Base-by-base conservation (phyloP, 2,329 filamentous ascomycete genomes). In the Xylariaceae sp. region DNA sequence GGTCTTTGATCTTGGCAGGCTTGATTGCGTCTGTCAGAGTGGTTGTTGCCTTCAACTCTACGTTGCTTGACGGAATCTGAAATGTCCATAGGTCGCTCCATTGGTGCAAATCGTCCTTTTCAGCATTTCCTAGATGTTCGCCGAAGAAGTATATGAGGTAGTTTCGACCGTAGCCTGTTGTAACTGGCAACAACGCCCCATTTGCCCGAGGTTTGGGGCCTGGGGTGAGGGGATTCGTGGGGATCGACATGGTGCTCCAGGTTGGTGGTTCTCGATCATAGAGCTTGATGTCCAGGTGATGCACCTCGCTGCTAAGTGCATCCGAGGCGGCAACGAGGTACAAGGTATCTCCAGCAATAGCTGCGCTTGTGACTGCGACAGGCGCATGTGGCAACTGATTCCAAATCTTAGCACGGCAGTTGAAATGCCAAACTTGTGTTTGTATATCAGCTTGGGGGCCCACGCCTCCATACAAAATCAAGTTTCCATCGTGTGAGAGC, bases 131-230 rank as follows among this genome's bases (percentile, higher is more conserved):
- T 7, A 62, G 66, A 14, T 55, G 51, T 34, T 74, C 72, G 6
- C 82, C 82, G 12, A 82, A 78, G 52, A 84, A 69, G 36, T 81
- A 78, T 2, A 83, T 68, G 1, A 85, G 73, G 63, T 82, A 84
- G 36, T 79, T 72, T 8, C 82, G 75, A 4, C 81, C 82, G 58
- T 80, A 78, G 8, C 81, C 82, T 0, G 81, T 82, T 0, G 76
- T 77, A 7, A 84, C 67, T 8, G 76, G 75, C 2, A 79, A 64
- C 8, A 84, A 65, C 1, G 75, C 77, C 1, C 77, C 76, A 12
- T 75, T 74, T 3, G 69, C 72, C 3, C 80, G 74, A 7, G 75
- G 71, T 24, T 70, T 71, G 2, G 82, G 81, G 0, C 75, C 76
- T 0, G 74, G 70, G 0, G 64, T 61, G 7, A 76, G 65, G 3